Base-by-base conservation (phyloP, 1,284 basidiomycete species). In the Marasmius sp. region DNA sequence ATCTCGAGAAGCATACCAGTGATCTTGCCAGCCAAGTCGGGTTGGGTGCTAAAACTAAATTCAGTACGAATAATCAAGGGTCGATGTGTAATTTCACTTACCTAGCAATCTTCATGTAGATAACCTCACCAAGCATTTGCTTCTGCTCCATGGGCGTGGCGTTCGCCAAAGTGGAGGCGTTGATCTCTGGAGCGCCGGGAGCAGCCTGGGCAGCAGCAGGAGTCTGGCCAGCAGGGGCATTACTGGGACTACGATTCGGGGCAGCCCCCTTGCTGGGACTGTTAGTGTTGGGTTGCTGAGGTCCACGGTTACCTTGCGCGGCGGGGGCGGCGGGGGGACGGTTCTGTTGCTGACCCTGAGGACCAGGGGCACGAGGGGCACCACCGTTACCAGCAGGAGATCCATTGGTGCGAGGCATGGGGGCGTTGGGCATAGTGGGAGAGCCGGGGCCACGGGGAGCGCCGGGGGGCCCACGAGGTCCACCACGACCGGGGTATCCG, bases 1-100 rank as follows among this genome's bases (percentile, higher is more conserved):
- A 98, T 97, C 86, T 98, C 95, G 67, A 97, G 86, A 69, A 97
- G 82, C 95, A 97, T 97, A 63, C 93, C 95, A 61, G 95, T 98
- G 75, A 98, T 97, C 85, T 98, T 97, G 67, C 95, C 95, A 64
- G 96, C 94, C 71, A 97, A 83, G 47, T 96, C 94, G 61, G 94
- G 93, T 65, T 92, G 85, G 51, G 84, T 68, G 20, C 88, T 92
- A 69, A 6, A 60, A 65, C 20, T 64, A 67, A 48, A 37, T 64
- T 64, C 59, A 57, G 51, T 41, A 59, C 22, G n/a, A 43, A 58
- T 20, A 18, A 52, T 34, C 18, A n/a, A 60, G 27, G 63, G 45
- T 20, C 55, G 56, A 41, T 53, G 34, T 37, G 60, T 57, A 54
- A 38, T 38, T 61, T 61, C 41, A 87, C 92, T 74, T 79, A 93